Conservation (phyloP, 1,284 basidiomycete species). For the Ustilago vetiveriae region DNA sequence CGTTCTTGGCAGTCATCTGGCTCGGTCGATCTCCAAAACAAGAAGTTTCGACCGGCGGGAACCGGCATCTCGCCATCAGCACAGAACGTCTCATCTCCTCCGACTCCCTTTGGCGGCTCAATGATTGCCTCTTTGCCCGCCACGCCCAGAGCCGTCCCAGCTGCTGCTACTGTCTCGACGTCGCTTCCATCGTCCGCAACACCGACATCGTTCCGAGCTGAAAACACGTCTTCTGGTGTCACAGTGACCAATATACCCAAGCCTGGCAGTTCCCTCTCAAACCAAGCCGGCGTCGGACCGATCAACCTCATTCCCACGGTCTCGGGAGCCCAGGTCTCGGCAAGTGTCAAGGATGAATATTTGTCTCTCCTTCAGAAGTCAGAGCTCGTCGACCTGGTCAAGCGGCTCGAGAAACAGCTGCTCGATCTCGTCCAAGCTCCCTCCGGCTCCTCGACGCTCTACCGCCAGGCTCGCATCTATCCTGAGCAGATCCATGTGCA, state of each 20-base stretch:
- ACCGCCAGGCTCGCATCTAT: constrained; percentile 43
- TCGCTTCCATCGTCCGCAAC: constrained; percentile 6
- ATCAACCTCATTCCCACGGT: constrained; percentile 36
- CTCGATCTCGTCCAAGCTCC: constrained; percentile 30
- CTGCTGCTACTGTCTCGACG: background rate
- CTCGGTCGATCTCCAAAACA: constrained; percentile 29
- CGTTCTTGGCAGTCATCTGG: constrained; percentile 33
- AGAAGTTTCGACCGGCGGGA: constrained; percentile 19
- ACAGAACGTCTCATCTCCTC: constrained; percentile 1
- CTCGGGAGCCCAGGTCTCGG: constrained; percentile 25
- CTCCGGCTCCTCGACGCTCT: constrained; percentile 32
- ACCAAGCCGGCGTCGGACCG: constrained; percentile 30
- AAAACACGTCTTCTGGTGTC: constrained; percentile 21
- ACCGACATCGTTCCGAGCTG: constrained; percentile 5
- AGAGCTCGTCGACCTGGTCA: constrained; percentile 47
- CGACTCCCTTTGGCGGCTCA: constrained; percentile 7
- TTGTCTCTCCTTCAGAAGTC: constrained; percentile 41
- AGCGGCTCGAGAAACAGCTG: constrained; percentile 48
- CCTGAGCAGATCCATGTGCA: constrained; percentile 37
- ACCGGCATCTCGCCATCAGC: constrained; percentile 1
- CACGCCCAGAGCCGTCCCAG: background rate
- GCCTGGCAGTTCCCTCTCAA: constrained; percentile 39
- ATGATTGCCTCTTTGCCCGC: constrained; percentile 2
- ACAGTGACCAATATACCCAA: constrained; percentile 48
- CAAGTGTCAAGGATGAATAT: constrained; percentile 25